Conservation (phyloP, 2,329 filamentous ascomycete species). For the Blastomyces silverae region DNA sequence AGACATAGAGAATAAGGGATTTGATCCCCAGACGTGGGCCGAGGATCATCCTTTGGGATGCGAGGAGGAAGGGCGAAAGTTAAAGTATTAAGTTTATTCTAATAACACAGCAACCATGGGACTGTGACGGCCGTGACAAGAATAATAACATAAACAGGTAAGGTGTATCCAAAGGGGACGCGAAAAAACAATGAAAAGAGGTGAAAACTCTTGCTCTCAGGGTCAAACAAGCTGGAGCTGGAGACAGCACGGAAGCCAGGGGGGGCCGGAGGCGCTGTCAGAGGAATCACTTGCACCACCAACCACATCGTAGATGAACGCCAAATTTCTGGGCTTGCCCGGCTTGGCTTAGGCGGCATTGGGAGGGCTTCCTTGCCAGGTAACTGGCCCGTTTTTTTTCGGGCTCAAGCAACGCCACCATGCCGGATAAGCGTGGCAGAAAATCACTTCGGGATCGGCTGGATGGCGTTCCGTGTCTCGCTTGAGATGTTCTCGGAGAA, state of each 20-base stretch:
- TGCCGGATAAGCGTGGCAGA: too few relatives aligned
- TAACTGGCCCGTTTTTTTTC: neutral
- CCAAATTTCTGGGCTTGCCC: too few relatives aligned
- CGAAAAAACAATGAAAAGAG: neutral
- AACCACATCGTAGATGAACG: neutral
- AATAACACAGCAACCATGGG: neutral
- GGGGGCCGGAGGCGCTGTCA: neutral
- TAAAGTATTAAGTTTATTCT: neutral
- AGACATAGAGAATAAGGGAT: slow-evolving; percentile 1
- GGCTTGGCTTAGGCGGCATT: too few relatives aligned
- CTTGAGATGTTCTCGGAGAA: too few relatives aligned
- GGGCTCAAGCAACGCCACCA: too few relatives aligned
- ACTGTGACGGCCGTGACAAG: neutral
- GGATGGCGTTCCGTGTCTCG: too few relatives aligned
- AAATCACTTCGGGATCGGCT: too few relatives aligned
- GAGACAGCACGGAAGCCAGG: neutral
- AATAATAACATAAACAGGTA: neutral
- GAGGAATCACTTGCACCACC: too few relatives aligned
- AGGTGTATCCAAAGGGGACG: neutral
- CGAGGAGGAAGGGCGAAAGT: neutral
- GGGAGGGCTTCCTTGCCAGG: neutral
- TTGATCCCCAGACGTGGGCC: neutral
- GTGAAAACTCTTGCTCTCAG: neutral
- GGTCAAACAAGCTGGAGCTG: too few relatives aligned
- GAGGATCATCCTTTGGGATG: slow-evolving; percentile 4